Evolutionary conservation across 2,329 filamentous ascomycete genomes (phyloP).

Genomic region (Capronia americana): DNA sequence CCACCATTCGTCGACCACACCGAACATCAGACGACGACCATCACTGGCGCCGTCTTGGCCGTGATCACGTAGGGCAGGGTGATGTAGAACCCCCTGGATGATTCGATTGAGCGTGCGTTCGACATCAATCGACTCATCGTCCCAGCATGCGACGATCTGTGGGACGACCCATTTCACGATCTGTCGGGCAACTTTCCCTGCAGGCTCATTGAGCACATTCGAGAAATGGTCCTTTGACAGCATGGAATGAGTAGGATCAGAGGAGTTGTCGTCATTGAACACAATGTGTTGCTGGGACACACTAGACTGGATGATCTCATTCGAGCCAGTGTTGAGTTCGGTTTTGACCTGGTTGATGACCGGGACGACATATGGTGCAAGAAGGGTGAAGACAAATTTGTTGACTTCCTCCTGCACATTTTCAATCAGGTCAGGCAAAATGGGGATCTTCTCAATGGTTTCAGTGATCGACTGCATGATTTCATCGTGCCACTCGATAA

Average conservation of each 20-base stretch:
- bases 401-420: conserved; percentile 86
- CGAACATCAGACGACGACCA: conserved; percentile 78
- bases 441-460: conserved; percentile 82
- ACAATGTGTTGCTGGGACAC: conserved; percentile 84
- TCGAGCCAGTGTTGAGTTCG: conserved; percentile 83
- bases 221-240: conserved; percentile 94
- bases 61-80: conserved; percentile 76
- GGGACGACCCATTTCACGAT: conserved; percentile 86
- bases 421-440: conserved; percentile 83
- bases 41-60: conserved; percentile 74
- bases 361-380: conserved; percentile 86
- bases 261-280: conserved; percentile 76
- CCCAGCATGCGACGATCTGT: conserved; percentile 86
- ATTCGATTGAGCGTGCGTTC: conserved; percentile 76
- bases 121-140: conserved; percentile 74
- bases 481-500: conserved; percentile 89
- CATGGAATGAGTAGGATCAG: conserved; percentile 93
- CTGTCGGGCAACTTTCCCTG: conserved; percentile 79
- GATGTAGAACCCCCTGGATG: conserved; percentile 82
- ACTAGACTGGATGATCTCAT: conserved; percentile 85
- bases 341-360: conserved; percentile 85
- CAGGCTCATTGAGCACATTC: conserved; percentile 86
- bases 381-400: conserved; percentile 86
- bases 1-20: conserved; percentile 87
- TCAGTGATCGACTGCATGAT: conserved; percentile 79